These are phyloP conservation scores for Magnusiomyces magnusii DNA, from an alignment of 1,139 yeast species.

Conservation along the genomic window DNA sequence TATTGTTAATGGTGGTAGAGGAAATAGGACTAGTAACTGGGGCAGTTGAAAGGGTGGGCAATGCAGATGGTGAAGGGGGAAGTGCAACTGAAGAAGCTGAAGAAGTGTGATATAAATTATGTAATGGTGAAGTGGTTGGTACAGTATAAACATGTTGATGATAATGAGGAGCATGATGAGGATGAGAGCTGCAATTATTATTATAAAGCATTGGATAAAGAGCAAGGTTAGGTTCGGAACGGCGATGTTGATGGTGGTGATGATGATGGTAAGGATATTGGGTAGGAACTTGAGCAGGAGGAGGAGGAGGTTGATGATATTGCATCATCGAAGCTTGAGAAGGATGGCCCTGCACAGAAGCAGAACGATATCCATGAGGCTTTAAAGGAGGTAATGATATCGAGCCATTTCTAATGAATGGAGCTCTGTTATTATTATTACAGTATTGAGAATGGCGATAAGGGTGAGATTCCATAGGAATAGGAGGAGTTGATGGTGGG, in stretches of 20 bases:
- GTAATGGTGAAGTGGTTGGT: slow-evolving; percentile 11
- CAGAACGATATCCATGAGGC: neutral
- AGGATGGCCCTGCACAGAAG: neutral
- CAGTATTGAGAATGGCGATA: neutral
- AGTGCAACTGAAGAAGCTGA: no score
- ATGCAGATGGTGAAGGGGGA: no score
- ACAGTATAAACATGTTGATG: slow-evolving; percentile 9
- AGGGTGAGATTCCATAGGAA: neutral
- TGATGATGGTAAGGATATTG: slow-evolving; percentile 6
- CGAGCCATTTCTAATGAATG: slow-evolving; percentile 3
- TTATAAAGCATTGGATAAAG: slow-evolving; percentile 6
- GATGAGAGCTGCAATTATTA: slow-evolving; percentile 3
- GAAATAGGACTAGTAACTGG: slow-evolving; percentile 16
- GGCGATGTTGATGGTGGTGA: slow-evolving; percentile 10
- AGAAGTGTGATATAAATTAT: no score
- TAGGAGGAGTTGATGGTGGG: neutral
- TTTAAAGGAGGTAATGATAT: slow-evolving; percentile 11
- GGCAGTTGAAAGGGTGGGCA: slow-evolving; percentile 10
- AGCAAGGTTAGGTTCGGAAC: slow-evolving; percentile 6
- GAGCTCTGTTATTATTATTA: neutral
- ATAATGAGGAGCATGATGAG: neutral
- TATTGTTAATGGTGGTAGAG: neutral
- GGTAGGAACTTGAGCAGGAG: slow-evolving; percentile 6
- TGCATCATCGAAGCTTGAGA: neutral
- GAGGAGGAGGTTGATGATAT: slow-evolving; percentile 4